Evolutionary conservation across 2,329 filamentous ascomycete species (phyloP), one percentile per base, ranked within the genome.

Genomic region (Mycosphaerella sp.): DNA sequence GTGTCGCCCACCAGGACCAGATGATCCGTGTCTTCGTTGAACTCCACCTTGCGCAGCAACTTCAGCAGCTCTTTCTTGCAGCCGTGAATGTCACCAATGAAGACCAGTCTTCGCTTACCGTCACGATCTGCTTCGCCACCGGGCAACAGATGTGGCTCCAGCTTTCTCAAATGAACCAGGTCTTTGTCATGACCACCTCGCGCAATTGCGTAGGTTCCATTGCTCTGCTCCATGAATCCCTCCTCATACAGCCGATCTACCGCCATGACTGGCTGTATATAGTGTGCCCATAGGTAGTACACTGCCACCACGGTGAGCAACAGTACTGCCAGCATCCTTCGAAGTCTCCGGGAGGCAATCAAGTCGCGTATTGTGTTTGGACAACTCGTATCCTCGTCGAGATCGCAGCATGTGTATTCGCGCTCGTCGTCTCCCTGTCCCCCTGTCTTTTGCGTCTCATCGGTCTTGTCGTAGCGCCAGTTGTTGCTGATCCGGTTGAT

Each of bases 1-100:
- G 92, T 78, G 70, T 95, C 88, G 45, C 89, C 89, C 0, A 82
- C 78, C 44, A 92, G 77, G 17, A 95, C 76, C 39, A 95, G 73
- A 66, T 92, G 87, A 69, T 95, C 92, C 46, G 73, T 75, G 11
- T 76, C 72, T 26, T 72, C 67, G 55, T 85, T 70, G 70, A 89
- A 92, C 12, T 76, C 68, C 21, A 86, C 74, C 65, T 88, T 84
- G 4, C 78, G 68, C 26, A 97, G 78, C 10, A 97, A 77, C 12
- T 76, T 67, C 34, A 72, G 62, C 58, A 82, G 77, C 57, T 89
- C 80, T 10, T 79, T 69, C 62, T 82, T 82, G 75, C 93, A 93
- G 46, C 93, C 93, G 73, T 97, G 92, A 11, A 97, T 89, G 72
- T 98, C 93, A 51, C 93, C 92, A 34, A 97, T 77, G 57, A 97